A percentile compares a stretch with the other conserved stretches of the same genome.
Evolutionary conservation across 163 green algal genomes (phyloP).

Genomic region (Chloromonas sp.): DNA sequence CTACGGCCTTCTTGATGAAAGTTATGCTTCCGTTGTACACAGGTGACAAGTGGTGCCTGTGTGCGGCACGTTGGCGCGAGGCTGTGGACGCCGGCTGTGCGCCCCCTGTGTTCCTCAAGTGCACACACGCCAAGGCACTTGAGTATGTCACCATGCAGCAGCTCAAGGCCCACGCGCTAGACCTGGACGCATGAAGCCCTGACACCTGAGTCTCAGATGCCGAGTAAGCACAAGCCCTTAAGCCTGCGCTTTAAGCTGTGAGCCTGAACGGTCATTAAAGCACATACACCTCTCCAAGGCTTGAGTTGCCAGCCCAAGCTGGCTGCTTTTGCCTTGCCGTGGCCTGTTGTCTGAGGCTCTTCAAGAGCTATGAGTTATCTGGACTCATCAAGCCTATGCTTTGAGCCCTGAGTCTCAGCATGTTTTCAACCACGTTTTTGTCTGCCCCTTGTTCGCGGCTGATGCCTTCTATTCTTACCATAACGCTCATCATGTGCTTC

Average conservation of each 20-base stretch:
- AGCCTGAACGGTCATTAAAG: too few species aligned
- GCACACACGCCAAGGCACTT: conserved; percentile 35
- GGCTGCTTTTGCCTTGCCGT: too few species aligned
- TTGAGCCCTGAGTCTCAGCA: not conserved
- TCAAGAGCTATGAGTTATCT: too few species aligned
- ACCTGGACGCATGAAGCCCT: conserved; percentile 1
- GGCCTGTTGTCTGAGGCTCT: too few species aligned
- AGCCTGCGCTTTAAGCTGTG: too few species aligned
- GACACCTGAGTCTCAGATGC: too few species aligned
- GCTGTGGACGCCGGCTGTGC: conserved; percentile 31
- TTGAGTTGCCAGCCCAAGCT: too few species aligned
- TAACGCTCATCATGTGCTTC: not conserved
- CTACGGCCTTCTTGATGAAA: too few species aligned
- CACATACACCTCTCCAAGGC: too few species aligned
- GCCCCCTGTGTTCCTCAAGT: conserved; percentile 28
- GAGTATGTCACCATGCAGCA: conserved; percentile 35
- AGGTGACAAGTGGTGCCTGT: conserved; percentile 19
- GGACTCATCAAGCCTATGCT: too few species aligned
- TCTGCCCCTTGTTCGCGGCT: not conserved
- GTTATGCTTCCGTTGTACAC: not conserved
- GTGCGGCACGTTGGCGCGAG: conserved; percentile 37
- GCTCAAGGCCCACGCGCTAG: conserved; percentile 28
- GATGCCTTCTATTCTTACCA: not conserved
- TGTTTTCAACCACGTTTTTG: not conserved
- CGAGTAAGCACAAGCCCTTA: too few species aligned